Percentiles rank a stretch among this genome's conserved stretches.
Conservation (phyloP, 495 filamentous ascomycete species). For the Pseudomonodictys pantanalensis region DNA sequence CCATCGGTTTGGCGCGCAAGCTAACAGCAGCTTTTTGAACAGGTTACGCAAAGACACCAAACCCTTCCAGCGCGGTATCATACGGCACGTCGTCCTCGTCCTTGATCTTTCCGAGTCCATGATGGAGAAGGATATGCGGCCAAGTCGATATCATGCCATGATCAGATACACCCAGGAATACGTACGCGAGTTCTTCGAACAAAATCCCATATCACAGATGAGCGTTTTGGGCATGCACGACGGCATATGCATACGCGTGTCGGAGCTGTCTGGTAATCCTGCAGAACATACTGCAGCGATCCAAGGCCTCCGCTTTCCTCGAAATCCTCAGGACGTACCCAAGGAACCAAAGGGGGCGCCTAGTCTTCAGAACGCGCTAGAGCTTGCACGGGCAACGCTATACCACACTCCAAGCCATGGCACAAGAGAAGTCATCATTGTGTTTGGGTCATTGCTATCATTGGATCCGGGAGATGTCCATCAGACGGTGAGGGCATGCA, state of each 20-base stretch:
- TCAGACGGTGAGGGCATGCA: slow-evolving; percentile 73
- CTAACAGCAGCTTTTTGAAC: slow-evolving; percentile 4
- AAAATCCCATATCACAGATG: slow-evolving; percentile 97
- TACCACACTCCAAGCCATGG: slow-evolving; percentile 91
- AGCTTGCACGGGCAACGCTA: slow-evolving; percentile 86
- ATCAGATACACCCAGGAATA: slow-evolving; percentile 84
- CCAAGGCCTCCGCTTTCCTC: slow-evolving; percentile 55
- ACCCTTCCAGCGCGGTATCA: slow-evolving; percentile 91
- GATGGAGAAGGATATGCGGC: slow-evolving; percentile 89
- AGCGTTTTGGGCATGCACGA: slow-evolving; percentile 86
- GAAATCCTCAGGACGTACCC: slow-evolving; percentile 27
- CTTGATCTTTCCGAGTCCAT: slow-evolving; percentile 93
- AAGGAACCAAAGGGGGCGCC: slow-evolving; percentile 87
- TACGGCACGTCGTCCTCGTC: slow-evolving; percentile 86
- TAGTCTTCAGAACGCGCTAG: slow-evolving; percentile 89
- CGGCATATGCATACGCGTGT: slow-evolving; percentile 79
- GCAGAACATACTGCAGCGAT: slow-evolving; percentile 80
- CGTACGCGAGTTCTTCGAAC: slow-evolving; percentile 92
- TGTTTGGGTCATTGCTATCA: slow-evolving; percentile 86
- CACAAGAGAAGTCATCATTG: slow-evolving; percentile 84
- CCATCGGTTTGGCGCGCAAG: too few relatives aligned
- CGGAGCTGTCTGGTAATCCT: slow-evolving; percentile 87
- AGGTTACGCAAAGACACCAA: slow-evolving; percentile 88
- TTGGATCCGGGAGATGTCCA: slow-evolving; percentile 95
- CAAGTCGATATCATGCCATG: slow-evolving; percentile 76